phyloP scores from a whole-genome alignment of 306 rosid genomes.

The Benincasa hispida region DNA sequence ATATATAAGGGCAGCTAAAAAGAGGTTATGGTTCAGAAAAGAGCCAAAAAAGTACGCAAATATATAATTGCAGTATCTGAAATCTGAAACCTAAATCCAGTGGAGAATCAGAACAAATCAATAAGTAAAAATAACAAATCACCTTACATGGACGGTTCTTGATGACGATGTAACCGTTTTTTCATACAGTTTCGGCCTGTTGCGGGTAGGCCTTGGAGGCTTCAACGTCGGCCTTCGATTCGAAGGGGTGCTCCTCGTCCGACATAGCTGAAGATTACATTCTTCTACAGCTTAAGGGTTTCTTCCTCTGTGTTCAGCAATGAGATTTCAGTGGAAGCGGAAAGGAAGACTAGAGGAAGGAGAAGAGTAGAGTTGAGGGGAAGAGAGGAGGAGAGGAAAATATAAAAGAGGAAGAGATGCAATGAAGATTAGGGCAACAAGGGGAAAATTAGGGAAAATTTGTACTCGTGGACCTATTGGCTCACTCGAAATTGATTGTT shows the following conservation, averaged over 20 bases:
- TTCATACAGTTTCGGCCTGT: slow-evolving; percentile 28
- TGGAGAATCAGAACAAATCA: too few species aligned
- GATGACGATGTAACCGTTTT: slow-evolving; percentile 25
- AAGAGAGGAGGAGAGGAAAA: not conserved
- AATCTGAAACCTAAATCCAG: too few species aligned
- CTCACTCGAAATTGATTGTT: too few species aligned
- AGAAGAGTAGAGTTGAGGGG: not conserved
- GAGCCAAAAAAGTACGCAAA: too few species aligned
- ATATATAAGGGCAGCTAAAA: too few species aligned
- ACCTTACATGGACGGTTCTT: slow-evolving; percentile 33
- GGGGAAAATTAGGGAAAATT: too few species aligned
- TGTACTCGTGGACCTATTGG: too few species aligned
- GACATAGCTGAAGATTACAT: slow-evolving; percentile 11
- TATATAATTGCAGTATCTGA: too few species aligned
- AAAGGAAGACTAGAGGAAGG: not conserved
- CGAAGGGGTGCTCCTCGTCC: slow-evolving; percentile 31
- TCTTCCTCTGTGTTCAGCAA: not conserved
- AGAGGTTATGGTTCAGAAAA: too few species aligned
- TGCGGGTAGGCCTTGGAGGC: slow-evolving; percentile 31
- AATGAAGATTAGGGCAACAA: too few species aligned
- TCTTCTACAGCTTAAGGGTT: not conserved
- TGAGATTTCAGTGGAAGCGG: not conserved
- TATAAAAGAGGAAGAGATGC: too few species aligned
- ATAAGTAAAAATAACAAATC: too few species aligned
- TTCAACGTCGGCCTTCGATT: slow-evolving; percentile 33